Percentiles rank a stretch among this genome's conserved stretches.
Conservation (phyloP, 2,329 filamentous ascomycete species). For the Tricladium varicosporioides region DNA sequence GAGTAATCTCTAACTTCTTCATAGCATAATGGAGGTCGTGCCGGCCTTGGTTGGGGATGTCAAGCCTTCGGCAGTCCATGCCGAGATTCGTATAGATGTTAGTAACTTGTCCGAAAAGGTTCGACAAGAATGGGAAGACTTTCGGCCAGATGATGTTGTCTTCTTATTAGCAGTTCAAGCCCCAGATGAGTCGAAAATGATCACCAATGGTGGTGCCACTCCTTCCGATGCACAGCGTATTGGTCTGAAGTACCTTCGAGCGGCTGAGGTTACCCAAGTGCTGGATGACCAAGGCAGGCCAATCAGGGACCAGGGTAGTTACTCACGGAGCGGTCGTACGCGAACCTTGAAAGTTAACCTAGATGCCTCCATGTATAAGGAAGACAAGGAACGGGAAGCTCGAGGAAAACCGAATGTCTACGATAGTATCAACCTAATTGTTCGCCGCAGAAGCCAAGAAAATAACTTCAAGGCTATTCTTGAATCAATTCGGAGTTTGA, state of each 20-base stretch:
- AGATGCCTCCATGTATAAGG: slow-evolving; percentile 74
- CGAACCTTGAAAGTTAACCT: slow-evolving; percentile 77
- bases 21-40: slow-evolving; percentile 74
- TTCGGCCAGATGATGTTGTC: slow-evolving; percentile 84
- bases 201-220: slow-evolving; percentile 52
- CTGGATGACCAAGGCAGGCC: slow-evolving; percentile 80
- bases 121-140: slow-evolving; percentile 83
- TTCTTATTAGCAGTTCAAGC: slow-evolving; percentile 79
- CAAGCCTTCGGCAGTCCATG: slow-evolving; percentile 79
- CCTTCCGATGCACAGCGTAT: slow-evolving; percentile 56
- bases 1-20: slow-evolving; percentile 17
- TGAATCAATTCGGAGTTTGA: slow-evolving; percentile 84
- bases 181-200: slow-evolving; percentile 45
- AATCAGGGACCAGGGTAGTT: slow-evolving; percentile 61
- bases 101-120: slow-evolving; percentile 73
- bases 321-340: slow-evolving; percentile 49
- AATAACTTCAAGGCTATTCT: slow-evolving; percentile 97
- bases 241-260: slow-evolving; percentile 69
- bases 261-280: slow-evolving; percentile 82
- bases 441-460: slow-evolving; percentile 80
- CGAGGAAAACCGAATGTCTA: slow-evolving; percentile 77
- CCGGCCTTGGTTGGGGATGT: slow-evolving; percentile 80
- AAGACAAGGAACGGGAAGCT: slow-evolving; percentile 65
- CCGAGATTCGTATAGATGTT: slow-evolving; percentile 83
- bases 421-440: slow-evolving; percentile 78